phyloP scores from a whole-genome alignment of 352 stramenopile species.

The Phytophthora tubulina region DNA sequence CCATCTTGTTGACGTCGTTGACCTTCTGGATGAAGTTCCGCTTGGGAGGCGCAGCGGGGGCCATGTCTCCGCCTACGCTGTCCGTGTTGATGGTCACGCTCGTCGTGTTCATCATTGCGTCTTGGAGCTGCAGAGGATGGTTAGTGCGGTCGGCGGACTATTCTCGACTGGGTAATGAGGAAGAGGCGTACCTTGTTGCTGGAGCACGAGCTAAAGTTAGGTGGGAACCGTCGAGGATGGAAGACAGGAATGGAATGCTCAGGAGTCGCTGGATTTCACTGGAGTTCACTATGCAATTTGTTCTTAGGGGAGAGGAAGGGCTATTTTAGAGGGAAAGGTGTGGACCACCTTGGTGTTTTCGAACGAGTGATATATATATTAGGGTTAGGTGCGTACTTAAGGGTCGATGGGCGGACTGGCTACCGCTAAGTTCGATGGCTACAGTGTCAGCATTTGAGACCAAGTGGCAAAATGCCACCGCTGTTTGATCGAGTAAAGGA shows the following conservation, averaged over 20 bases:
- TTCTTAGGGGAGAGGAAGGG: constrained; percentile 14
- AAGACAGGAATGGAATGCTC: constrained; percentile 26
- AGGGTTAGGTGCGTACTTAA: constrained; percentile 15
- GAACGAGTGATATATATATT: neutral
- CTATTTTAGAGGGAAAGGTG: constrained; percentile 10
- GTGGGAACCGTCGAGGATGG: neutral
- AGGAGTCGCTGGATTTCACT: neutral
- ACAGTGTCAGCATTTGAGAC: neutral
- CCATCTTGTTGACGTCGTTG: constrained; percentile 92
- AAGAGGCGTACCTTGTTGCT: constrained; percentile 5
- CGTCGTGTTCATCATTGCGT: constrained; percentile 75
- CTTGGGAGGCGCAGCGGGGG: constrained; percentile 61
- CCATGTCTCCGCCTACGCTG: constrained; percentile 67
- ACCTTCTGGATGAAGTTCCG: constrained; percentile 82
- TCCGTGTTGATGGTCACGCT: constrained; percentile 86
- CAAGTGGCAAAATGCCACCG: neutral
- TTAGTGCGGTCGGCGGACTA: constrained; percentile 23
- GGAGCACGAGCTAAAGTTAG: constrained; percentile 31
- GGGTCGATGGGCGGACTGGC: constrained; percentile 16
- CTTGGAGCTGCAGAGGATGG: constrained; percentile 4
- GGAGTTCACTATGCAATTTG: constrained; percentile 16
- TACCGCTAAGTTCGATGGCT: constrained; percentile 32
- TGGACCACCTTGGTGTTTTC: constrained; percentile 12
- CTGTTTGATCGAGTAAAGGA: neutral
- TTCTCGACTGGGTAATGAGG: constrained; percentile 28